Evolutionary conservation across 257 asterid species (phyloP).

Genomic region (Gardenia jasminoides): DNA sequence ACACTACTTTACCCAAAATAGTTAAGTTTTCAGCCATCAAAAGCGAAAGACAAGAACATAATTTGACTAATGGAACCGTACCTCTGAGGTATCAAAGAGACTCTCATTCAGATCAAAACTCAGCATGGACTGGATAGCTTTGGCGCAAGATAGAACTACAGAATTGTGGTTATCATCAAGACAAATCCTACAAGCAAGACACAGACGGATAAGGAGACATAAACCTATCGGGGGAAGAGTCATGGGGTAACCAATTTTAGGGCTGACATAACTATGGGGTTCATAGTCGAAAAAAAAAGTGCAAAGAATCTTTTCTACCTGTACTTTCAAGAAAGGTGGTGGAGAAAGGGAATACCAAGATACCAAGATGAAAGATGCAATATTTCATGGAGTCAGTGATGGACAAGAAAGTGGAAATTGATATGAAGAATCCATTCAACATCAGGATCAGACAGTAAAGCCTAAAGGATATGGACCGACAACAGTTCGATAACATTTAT

Average conservation of each 20-base stretch:
- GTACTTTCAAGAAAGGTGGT: no score
- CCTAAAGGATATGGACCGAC: not conserved
- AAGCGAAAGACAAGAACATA: not conserved
- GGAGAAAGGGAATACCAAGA: not conserved
- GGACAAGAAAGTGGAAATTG: not conserved
- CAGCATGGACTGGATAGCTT: slow-evolving; percentile 65
- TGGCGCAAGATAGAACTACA: slow-evolving; percentile 84
- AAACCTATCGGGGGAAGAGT: not conserved
- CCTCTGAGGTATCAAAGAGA: slow-evolving; percentile 71
- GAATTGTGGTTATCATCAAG: slow-evolving; percentile 84
- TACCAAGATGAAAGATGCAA: not conserved
- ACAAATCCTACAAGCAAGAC: slow-evolving; percentile 53
- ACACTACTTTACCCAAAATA: not conserved
- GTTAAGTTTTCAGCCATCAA: not conserved
- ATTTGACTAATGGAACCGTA: slow-evolving; percentile 26
- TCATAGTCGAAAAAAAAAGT: not conserved
- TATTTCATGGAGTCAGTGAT: not conserved
- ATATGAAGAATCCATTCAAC: not conserved
- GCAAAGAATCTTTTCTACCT: not conserved
- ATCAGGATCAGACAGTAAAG: not conserved
- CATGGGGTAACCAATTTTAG: not conserved
- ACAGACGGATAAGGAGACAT: slow-evolving; percentile 10
- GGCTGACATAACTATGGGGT: not conserved
- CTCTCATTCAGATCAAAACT: slow-evolving; percentile 65
- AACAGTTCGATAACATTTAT: not conserved